A percentile compares a stretch with the other conserved stretches of the same genome.
Evolutionary conservation across 495 filamentous ascomycete genomes (phyloP).

Genomic region (Penicillium taxi): DNA sequence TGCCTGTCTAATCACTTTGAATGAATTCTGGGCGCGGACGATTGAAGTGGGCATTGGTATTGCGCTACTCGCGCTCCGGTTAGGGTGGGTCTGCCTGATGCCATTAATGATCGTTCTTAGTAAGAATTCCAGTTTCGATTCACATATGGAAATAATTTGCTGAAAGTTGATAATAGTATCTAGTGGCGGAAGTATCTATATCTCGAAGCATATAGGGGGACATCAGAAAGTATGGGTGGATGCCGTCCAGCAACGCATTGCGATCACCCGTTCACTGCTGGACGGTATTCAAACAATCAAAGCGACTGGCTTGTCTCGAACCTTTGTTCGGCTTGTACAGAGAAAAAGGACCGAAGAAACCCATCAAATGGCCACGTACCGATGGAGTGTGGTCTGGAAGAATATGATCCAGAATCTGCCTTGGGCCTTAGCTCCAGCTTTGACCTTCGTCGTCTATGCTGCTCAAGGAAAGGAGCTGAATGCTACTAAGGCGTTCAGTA

Average conservation of each 20-base stretch:
- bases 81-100: not conserved
- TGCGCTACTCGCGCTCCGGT: not conserved
- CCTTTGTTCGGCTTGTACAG: not conserved
- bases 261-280: not conserved
- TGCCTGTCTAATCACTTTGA: not conserved
- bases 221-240: not conserved
- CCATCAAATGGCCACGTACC: not conserved
- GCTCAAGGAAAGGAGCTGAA: not conserved
- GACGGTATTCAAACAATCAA: not conserved
- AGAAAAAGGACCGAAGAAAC: conserved; percentile 1
- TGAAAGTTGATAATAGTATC: conserved; percentile 1
- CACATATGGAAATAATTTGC: not conserved
- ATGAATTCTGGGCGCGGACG: not conserved
- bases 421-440: conserved; percentile 1
- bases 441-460: conserved; percentile 1
- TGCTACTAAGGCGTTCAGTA: not conserved
- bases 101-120: not conserved
- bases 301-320: not conserved
- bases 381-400: not conserved
- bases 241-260: not conserved
- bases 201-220: not conserved
- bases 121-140: not conserved
- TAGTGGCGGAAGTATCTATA: not conserved
- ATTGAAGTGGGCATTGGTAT: not conserved
- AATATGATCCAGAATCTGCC: conserved; percentile 1